Conservation (phyloP, 345 rosid genomes). For the Bretschneidera sinensis region DNA sequence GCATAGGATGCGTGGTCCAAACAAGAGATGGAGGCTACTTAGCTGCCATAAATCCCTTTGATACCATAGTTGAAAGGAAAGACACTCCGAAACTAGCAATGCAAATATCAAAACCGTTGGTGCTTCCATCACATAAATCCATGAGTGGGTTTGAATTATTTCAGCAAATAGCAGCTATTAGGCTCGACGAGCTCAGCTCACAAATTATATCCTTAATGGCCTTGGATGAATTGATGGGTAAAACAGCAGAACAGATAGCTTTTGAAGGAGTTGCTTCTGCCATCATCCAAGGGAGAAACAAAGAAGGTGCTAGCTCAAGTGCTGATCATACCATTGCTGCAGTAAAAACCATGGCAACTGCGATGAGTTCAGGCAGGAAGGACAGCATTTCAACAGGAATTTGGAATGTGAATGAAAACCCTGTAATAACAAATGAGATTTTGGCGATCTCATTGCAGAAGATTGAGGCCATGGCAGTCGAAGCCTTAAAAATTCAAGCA, state of each 20-base stretch:
- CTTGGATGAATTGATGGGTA: conserved; percentile 75
- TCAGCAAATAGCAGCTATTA: conserved; percentile 60
- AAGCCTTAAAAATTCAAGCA: conserved; percentile 83
- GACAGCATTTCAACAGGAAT: conserved; percentile 81
- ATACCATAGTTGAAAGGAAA: conserved; percentile 47
- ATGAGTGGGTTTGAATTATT: conserved; percentile 63
- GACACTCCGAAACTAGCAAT: conserved; percentile 84
- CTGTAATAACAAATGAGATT: conserved; percentile 59
- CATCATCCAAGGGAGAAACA: conserved; percentile 87
- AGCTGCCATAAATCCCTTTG: conserved; percentile 84
- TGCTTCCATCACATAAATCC: conserved; percentile 33
- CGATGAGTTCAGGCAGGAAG: conserved; percentile 65
- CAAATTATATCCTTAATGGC: conserved; percentile 61
- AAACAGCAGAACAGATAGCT: conserved; percentile 94
- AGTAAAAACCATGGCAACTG: conserved; percentile 70
- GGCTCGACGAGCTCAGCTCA: conserved; percentile 57
- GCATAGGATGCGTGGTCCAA: conserved; percentile 79
- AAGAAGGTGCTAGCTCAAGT: conserved; percentile 81
- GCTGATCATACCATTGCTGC: conserved; percentile 81
- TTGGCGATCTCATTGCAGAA: conserved; percentile 74
- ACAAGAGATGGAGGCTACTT: conserved; percentile 90
- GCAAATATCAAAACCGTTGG: conserved; percentile 84
- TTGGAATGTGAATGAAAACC: conserved; percentile 68
- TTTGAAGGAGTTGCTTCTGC: conserved; percentile 96
- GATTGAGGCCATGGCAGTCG: conserved; percentile 72